Base-by-base conservation (phyloP, 2,329 filamentous ascomycete genomes). In the Pseudopithomyces maydicus region DNA sequence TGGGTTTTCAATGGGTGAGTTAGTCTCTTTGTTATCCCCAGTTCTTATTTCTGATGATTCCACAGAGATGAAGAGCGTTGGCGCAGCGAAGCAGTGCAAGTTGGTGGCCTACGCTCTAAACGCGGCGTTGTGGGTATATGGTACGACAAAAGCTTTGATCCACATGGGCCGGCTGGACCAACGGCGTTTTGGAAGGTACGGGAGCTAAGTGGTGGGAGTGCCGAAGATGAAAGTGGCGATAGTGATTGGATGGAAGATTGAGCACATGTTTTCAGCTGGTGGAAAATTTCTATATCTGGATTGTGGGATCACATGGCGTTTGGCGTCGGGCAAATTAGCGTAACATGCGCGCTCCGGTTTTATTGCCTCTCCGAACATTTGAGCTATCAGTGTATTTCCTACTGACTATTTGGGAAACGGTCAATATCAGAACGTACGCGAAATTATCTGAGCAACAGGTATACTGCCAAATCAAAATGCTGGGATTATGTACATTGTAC, bases 101-200 rank as follows among this genome's bases (percentile, higher is more conserved):
- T 93, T 5, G 90, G 90, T 11, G 90, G 90, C 0, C 66, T 86
- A 1, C 76, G 79, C 47, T 88, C 87, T 6, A 85, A 83, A 6
- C 81, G 89, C 7, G 90, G 90, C 1, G 85, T 92, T 0, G 69
- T 92, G 1, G 90, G 90, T 0, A 88, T 86, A 50, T 94, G 90
- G 90, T 93, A 92, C 66, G 89, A 91, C 66, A 88, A 87, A 64
- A 85, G 91, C 71, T 88, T 85, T 64, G 87, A 90, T 59, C 72
- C 78, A 1, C 84, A 88, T 64, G 90, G 90, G 0, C 90, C 90
- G 0, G 88, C 84, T 1, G 90, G 90, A 0, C 90, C 90, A 1
- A 91, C 88, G 1, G 88, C 87, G 0, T 92, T 91, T 67, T 94
- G 90, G 90, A 93, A 93, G 75, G 79, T 88, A 11, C 84, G 80